Evolutionary conservation across 805 yeast genomes (phyloP).

Genomic region (Metschnikowia corniflorae): DNA sequence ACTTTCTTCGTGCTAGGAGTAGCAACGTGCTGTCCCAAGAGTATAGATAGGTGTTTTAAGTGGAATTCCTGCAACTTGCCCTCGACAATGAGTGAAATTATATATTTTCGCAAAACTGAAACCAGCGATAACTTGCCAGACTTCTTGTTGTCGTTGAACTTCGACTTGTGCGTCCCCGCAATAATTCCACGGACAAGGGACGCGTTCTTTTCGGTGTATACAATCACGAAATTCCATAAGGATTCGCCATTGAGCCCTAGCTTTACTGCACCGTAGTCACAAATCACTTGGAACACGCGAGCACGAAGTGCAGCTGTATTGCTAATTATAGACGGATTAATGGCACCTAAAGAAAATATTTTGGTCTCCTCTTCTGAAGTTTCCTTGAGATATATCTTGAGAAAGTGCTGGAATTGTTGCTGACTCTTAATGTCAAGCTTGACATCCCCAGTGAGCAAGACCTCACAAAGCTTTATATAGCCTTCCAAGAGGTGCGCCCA

Average conservation of each 20-base stretch:
- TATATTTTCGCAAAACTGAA: slow-evolving; percentile 47
- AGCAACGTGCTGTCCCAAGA: slow-evolving; percentile 43
- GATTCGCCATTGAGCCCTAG: slow-evolving; percentile 57
- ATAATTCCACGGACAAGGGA: slow-evolving; percentile 48
- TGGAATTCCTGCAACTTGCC: slow-evolving; percentile 47
- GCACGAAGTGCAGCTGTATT: slow-evolving; percentile 49
- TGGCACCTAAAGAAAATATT: slow-evolving; percentile 66
- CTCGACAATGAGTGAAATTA: slow-evolving; percentile 45
- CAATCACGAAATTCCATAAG: slow-evolving; percentile 60
- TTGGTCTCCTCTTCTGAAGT: slow-evolving; percentile 57
- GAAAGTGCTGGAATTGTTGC: slow-evolving; percentile 55
- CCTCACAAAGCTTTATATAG: slow-evolving; percentile 52
- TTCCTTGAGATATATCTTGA: slow-evolving; percentile 57
- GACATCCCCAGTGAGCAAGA: slow-evolving; percentile 38
- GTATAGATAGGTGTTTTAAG: slow-evolving; percentile 40
- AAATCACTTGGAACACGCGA: slow-evolving; percentile 49
- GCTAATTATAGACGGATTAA: slow-evolving; percentile 61
- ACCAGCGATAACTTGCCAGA: slow-evolving; percentile 48
- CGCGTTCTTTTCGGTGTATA: slow-evolving; percentile 47
- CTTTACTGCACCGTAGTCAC: slow-evolving; percentile 50
- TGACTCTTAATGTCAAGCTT: slow-evolving; percentile 50
- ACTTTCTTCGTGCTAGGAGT: slow-evolving; percentile 18
- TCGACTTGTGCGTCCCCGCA: slow-evolving; percentile 51
- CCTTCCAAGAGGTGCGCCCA: slow-evolving; percentile 72
- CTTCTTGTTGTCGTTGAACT: slow-evolving; percentile 44